Base-by-base conservation (phyloP, 441 rosid genomes). In the Gossypium trilobum region DNA sequence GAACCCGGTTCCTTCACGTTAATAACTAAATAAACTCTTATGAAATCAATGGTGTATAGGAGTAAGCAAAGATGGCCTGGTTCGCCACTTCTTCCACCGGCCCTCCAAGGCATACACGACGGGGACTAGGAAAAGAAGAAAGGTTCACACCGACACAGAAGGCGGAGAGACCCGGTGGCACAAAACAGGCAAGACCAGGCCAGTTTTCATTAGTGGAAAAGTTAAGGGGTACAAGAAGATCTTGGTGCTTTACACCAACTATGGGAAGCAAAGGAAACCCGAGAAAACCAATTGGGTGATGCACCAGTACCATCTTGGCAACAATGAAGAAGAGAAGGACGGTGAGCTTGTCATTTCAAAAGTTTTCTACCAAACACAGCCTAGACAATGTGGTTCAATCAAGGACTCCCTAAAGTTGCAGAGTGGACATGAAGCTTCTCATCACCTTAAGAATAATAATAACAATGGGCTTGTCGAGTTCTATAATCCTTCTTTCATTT, bases 231-330 rank as follows among this genome's bases (percentile, higher is more conserved):
- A 82, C 82, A 87, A 87, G 79, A 87, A 87, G 70, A 87, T 87
- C 76, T 75, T 87, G 11, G 91, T 87, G 22, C 89, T 87, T 42
- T 87, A 87, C 86, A 86, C 89, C 69, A 87, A 86, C 80, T 86
- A 84, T 4, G 91, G 91, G 25, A 86, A 83, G 71, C 88, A 83
- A 70, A 83, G 82, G 65, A 86, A 84, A 42, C 91, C 89, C 0
- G 87, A 87, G 75, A 87, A 87, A 74, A 84, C 91, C 0, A 87
- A 82, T 66, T 87, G 91, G 91, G 89, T 88, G 2, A 86, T 88
- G 92, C 92, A 86, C 75, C 88, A 83, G 36, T 86, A 88, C 75
- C 90, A 88, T 69, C 82, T 85, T 25, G 92, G 90, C 54, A 74
- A 60, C 70, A 85, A 73, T 50, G 89, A 86, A 63, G 89, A 87